These are phyloP conservation scores for Adansonia rubrostipa DNA, from an alignment of 441 rosid genomes.

Conservation along the genomic window DNA sequence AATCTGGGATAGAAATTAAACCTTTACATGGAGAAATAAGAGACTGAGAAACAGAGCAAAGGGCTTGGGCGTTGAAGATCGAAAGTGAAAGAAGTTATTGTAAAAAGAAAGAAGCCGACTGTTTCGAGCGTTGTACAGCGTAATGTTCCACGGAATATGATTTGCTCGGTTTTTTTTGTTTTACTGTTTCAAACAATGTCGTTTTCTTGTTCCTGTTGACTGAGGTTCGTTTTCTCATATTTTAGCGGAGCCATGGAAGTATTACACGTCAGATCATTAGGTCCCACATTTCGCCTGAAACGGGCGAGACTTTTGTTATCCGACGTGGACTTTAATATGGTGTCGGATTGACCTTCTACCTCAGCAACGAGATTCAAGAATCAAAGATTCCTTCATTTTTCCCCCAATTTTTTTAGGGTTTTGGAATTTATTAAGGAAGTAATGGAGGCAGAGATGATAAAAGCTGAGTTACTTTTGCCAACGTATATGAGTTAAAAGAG, in stretches of 20 bases:
- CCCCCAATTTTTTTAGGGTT: not conserved
- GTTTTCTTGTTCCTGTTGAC: not conserved
- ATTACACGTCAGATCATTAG: not conserved
- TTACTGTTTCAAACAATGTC: conserved; percentile 10
- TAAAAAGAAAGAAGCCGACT: not conserved
- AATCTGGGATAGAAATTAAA: not conserved
- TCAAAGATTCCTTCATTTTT: not conserved
- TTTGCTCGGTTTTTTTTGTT: not conserved
- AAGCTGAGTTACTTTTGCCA: conserved; percentile 77
- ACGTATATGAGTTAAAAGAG: conserved; percentile 72
- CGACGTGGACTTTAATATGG: not conserved
- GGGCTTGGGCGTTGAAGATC: not conserved
- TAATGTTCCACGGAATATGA: not conserved
- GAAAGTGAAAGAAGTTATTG: not conserved
- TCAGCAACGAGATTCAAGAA: not conserved
- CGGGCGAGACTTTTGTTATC: not conserved
- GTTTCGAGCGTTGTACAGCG: not conserved
- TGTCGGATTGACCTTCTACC: too few relatives aligned
- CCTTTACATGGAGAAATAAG: not conserved
- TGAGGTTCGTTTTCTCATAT: not conserved
- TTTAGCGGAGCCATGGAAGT: not conserved
- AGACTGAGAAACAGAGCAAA: not conserved
- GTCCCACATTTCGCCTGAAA: not conserved
- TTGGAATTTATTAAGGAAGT: not conserved
- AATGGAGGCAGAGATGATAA: conserved; percentile 75